Base-by-base conservation (phyloP, 2,329 filamentous ascomycete species). In the Fusarium sp. region DNA sequence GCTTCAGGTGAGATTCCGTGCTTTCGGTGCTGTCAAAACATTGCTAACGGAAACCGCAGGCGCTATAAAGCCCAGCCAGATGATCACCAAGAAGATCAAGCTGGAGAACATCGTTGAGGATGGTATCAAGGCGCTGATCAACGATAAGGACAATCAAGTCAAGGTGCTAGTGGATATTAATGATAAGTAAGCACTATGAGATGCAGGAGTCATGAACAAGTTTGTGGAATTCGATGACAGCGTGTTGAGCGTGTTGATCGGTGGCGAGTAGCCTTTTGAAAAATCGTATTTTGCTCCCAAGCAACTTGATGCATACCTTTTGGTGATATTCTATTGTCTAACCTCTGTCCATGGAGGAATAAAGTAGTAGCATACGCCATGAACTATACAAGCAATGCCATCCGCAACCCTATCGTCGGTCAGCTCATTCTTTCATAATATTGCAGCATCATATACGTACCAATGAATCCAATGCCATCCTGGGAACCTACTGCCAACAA, bases 81-180 rank as follows among this genome's bases (percentile, higher is more conserved):
- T 91, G 89, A 89, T 91, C 41, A 91, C 88, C 0, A 82, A 84
- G 49, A 87, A 81, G 71, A 86, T 91, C 41, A 76, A 79, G 48
- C 78, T 91, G 39, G 83, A 87, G 21, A 80, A 86, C 20, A 76
- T 90, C 13, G 86, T 89, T 0, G 82, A 89, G 33, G 82, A 86
- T 37, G 89, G 87, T 0, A 86, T 90, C 67, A 81, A 84, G 57
- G 81, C 86, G 2, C 76, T 91, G 56, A 85, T 89, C 33, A 77
- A 85, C 9, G 84, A 90, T 65, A 89, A 88, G 71, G 86, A 90
- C 44, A 86, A 83, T 54, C 86, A 90, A 70, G 87, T 90, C 28
- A 91, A 91, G 78, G 86, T 91, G 29, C 68, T 91, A 44, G 85
- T 91, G 3, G 83, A 88, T 20, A 61, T 78, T 4, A 58, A 71